These are phyloP conservation scores for Dipodascus geniculatus DNA, from an alignment of 805 yeast species.

Conservation along the genomic window DNA sequence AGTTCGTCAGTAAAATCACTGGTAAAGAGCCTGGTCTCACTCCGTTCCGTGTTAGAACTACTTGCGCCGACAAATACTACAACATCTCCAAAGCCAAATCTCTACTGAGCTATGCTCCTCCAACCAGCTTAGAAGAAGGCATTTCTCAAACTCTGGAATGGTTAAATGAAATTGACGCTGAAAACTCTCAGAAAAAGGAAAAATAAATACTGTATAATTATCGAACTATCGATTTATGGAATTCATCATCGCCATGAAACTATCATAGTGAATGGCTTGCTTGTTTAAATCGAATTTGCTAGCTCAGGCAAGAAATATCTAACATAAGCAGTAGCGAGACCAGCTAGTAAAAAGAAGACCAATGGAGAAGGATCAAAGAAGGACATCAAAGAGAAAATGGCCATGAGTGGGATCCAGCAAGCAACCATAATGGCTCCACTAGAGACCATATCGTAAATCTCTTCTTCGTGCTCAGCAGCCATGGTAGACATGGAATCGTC, in stretches of 20 bases:
- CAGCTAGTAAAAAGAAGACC: background rate
- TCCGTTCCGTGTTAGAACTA: constrained; percentile 85
- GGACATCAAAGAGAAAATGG: background rate
- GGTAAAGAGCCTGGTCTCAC: constrained; percentile 91
- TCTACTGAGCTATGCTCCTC: constrained; percentile 68
- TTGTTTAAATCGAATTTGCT: background rate
- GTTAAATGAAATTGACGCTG: constrained; percentile 55
- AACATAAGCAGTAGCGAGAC: background rate
- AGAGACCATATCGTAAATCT: background rate
- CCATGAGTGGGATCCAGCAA: background rate
- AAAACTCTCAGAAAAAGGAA: constrained; percentile 4
- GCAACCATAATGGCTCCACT: constrained; percentile 1
- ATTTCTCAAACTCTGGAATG: constrained; percentile 69
- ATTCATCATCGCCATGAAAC: background rate
- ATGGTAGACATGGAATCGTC: background rate
- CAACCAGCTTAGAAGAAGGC: constrained; percentile 67
- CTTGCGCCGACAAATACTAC: constrained; percentile 89
- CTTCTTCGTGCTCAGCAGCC: background rate
- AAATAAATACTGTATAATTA: constrained; percentile 3
- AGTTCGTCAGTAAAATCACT: constrained; percentile 51
- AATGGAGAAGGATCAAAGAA: background rate
- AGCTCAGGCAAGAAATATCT: background rate
- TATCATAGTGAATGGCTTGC: background rate
- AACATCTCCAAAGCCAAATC: constrained; percentile 79
- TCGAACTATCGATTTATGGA: background rate